Evolutionary conservation across 257 asterid genomes (phyloP).

Genomic region (Perilla frutescens): DNA sequence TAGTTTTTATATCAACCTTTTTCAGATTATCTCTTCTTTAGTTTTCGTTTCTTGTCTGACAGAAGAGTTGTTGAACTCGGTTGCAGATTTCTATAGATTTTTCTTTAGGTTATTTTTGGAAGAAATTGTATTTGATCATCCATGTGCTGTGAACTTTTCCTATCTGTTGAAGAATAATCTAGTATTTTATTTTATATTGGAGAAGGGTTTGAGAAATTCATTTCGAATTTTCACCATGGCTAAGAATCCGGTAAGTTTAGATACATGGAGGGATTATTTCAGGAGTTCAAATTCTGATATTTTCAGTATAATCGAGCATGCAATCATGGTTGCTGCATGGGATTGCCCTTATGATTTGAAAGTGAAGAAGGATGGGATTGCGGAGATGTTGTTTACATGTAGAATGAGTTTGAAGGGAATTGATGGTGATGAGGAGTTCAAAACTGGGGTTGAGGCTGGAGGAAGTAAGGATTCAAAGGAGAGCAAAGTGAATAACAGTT

Average conservation of each 20-base stretch:
- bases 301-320: conserved; percentile 50
- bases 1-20: conserved; percentile 10
- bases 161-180: conserved; percentile 8
- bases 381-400: conserved; percentile 49
- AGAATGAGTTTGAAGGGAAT: conserved; percentile 18
- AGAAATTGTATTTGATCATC: conserved; percentile 33
- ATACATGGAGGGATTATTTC: conserved; percentile 62
- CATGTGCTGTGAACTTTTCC: conserved; percentile 18
- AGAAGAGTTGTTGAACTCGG: background rate
- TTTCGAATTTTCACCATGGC: conserved; percentile 34
- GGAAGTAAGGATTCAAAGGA: conserved; percentile 42
- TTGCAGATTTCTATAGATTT: conserved; percentile 16
- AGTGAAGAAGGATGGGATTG: conserved; percentile 53
- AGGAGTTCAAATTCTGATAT: conserved; percentile 39
- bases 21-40: conserved; percentile 1
- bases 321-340: conserved; percentile 53
- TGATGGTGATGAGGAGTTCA: conserved; percentile 30
- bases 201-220: conserved; percentile 29
- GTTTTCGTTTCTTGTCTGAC: background rate
- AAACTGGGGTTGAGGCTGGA: conserved; percentile 30
- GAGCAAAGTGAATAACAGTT: conserved; percentile 39
- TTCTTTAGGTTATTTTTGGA: background rate
- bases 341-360: conserved; percentile 58
- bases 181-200: background rate
- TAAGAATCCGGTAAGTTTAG: conserved; percentile 33